Conservation (phyloP, 768 basidiomycete species). For the Pleurotus citrinopileatus region DNA sequence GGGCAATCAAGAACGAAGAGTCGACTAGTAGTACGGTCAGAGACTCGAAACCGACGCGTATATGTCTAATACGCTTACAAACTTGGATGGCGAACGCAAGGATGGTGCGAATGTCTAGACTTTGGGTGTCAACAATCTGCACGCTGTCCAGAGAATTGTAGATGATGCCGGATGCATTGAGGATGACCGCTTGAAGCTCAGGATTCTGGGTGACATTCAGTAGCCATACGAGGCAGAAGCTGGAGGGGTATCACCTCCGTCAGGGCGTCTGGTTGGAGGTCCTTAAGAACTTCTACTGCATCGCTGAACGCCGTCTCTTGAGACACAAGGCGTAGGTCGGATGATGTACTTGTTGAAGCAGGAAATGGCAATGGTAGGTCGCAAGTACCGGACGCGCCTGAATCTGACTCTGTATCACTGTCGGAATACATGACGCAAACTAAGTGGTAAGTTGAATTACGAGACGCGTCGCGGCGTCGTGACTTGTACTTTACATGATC, state of each 20-base stretch:
- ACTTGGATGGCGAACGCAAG: slow-evolving; percentile 1
- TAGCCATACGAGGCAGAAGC: background rate
- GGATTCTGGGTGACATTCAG: slow-evolving; percentile 22
- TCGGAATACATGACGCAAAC: slow-evolving; percentile 15
- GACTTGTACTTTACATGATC: background rate
- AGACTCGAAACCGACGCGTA: background rate
- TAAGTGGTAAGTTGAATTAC: background rate
- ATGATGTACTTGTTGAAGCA: background rate
- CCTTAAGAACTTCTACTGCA: background rate
- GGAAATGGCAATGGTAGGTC: background rate
- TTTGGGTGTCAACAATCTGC: background rate
- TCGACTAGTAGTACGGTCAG: slow-evolving; percentile 20
- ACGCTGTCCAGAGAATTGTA: slow-evolving; percentile 18
- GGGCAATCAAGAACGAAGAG: slow-evolving; percentile 25
- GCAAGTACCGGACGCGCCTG: slow-evolving; percentile 18
- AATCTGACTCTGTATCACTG: slow-evolving; percentile 58
- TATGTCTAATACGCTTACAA: background rate
- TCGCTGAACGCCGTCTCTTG: background rate
- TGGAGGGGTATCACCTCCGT: background rate
- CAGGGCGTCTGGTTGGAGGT: background rate
- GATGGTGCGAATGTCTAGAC: background rate
- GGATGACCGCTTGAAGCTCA: slow-evolving; percentile 30
- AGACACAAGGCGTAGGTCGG: too few relatives aligned
- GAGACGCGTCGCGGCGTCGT: background rate
- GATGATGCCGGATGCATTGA: slow-evolving; percentile 29